These are phyloP conservation scores for Blepharisma japonicum DNA, from an alignment of 73 alveolate genomes.

Conservation along the genomic window DNA sequence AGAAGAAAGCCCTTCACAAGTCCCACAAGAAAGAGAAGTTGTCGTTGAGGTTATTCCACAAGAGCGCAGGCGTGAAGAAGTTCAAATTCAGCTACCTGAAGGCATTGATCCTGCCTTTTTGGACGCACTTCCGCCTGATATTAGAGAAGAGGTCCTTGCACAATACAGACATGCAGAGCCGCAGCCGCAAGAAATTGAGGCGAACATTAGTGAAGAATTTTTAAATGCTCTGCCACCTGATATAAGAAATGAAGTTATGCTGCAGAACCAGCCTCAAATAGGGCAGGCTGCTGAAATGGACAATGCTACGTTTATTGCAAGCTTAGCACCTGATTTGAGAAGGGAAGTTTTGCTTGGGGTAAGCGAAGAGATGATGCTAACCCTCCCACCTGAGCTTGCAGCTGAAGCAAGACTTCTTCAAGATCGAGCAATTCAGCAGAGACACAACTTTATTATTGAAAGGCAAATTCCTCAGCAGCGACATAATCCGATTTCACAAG, in stretches of 20 bases:
- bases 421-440: background rate
- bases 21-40: background rate
- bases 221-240: slow-evolving; percentile 22
- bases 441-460: background rate
- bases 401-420: slow-evolving; percentile 63
- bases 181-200: background rate
- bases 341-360: slow-evolving; percentile 48
- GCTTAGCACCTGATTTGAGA: slow-evolving; percentile 50
- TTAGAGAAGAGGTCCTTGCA: slow-evolving; percentile 39
- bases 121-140: slow-evolving; percentile 52
- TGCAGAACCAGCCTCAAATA: background rate
- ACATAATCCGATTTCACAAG: background rate
- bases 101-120: slow-evolving; percentile 61
- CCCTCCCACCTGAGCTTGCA: slow-evolving; percentile 51
- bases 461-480: background rate
- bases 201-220: slow-evolving; percentile 1
- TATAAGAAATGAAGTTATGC: slow-evolving; percentile 10
- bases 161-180: background rate
- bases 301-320: slow-evolving; percentile 59
- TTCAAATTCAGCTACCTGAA: background rate
- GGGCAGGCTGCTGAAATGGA: slow-evolving; percentile 58
- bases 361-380: slow-evolving; percentile 45
- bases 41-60: background rate
- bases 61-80: background rate
- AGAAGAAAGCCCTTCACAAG: background rate